Evolutionary conservation across 768 basidiomycete genomes (phyloP).

Genomic region (Clitopilus passeckerianus): DNA sequence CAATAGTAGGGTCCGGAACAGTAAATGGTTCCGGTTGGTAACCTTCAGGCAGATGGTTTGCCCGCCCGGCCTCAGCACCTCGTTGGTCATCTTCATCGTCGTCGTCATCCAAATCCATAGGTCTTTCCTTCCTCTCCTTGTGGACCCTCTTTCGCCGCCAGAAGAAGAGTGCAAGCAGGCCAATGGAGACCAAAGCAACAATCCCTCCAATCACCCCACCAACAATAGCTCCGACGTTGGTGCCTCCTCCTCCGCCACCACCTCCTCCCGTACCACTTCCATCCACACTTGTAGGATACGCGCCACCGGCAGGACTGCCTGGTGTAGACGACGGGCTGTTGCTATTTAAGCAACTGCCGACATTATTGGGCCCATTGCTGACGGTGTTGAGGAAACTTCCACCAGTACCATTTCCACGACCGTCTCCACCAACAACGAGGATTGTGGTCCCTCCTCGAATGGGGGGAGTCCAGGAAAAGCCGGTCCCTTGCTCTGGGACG

Average conservation of each 20-base stretch:
- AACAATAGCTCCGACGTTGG: slow-evolving; percentile 21
- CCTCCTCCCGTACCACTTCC: slow-evolving; percentile 24
- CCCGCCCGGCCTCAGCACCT: neutral
- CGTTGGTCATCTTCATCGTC: slow-evolving; percentile 47
- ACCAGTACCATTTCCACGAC: slow-evolving; percentile 59
- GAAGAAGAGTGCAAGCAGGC: slow-evolving; percentile 17
- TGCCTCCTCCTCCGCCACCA: slow-evolving; percentile 18
- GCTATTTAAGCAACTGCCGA: slow-evolving; percentile 49
- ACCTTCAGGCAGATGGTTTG: slow-evolving; percentile 58
- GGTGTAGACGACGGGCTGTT: slow-evolving; percentile 74
- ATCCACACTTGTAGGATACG: slow-evolving; percentile 52
- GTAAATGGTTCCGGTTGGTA: slow-evolving; percentile 76
- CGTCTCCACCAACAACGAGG: slow-evolving; percentile 63
- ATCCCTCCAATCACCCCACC: slow-evolving; percentile 22
- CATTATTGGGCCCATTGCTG: slow-evolving; percentile 40
- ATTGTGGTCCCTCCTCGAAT: slow-evolving; percentile 64
- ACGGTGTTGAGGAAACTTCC: slow-evolving; percentile 62
- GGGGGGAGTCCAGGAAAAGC: slow-evolving; percentile 65
- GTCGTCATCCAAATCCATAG: slow-evolving; percentile 62
- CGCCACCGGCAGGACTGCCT: slow-evolving; percentile 70
- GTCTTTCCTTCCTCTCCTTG: slow-evolving; percentile 44
- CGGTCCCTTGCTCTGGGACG: slow-evolving; percentile 42
- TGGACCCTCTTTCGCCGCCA: slow-evolving; percentile 19
- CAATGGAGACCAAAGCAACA: slow-evolving; percentile 12
- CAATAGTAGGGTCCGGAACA: slow-evolving; percentile 54